These are phyloP conservation scores for Dicorynia guianensis DNA, from an alignment of 306 rosid species.

Conservation along the genomic window DNA sequence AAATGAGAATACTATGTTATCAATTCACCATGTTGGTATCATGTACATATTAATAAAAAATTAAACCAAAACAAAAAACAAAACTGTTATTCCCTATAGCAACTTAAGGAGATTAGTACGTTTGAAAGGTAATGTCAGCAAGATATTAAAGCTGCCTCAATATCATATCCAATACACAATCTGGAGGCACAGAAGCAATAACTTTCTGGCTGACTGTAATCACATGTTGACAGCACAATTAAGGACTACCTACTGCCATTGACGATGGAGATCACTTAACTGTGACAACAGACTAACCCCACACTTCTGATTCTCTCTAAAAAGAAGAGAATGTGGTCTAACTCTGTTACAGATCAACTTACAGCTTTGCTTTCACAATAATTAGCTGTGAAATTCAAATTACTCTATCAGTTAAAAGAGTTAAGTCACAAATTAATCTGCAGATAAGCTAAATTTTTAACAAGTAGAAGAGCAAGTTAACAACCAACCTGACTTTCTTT, in stretches of 20 bases:
- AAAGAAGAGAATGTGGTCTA: constrained; percentile 1
- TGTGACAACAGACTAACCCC: constrained; percentile 23
- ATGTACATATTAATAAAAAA: not conserved
- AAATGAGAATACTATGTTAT: not conserved
- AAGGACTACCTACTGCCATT: not conserved
- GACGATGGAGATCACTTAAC: not conserved
- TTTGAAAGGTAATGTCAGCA: not conserved
- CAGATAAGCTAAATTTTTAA: constrained; percentile 10
- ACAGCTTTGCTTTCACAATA: not conserved
- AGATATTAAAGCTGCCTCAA: not conserved
- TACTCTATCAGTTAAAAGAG: constrained; percentile 5
- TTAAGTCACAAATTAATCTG: not conserved
- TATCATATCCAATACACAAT: constrained; percentile 12
- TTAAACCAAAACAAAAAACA: not conserved
- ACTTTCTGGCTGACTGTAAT: not conserved
- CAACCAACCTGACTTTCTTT: constrained; percentile 71
- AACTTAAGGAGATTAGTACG: constrained; percentile 20
- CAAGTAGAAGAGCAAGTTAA: not conserved
- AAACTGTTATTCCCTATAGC: not conserved
- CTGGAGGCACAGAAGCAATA: constrained; percentile 11
- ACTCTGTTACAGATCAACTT: not conserved
- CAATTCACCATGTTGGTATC: not conserved
- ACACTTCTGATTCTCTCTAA: constrained; percentile 23
- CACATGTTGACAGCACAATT: not conserved
- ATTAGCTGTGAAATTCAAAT: not conserved